These are phyloP conservation scores for Verruconis gallopava DNA, from an alignment of 2,329 filamentous ascomycete genomes.

Conservation along the genomic window DNA sequence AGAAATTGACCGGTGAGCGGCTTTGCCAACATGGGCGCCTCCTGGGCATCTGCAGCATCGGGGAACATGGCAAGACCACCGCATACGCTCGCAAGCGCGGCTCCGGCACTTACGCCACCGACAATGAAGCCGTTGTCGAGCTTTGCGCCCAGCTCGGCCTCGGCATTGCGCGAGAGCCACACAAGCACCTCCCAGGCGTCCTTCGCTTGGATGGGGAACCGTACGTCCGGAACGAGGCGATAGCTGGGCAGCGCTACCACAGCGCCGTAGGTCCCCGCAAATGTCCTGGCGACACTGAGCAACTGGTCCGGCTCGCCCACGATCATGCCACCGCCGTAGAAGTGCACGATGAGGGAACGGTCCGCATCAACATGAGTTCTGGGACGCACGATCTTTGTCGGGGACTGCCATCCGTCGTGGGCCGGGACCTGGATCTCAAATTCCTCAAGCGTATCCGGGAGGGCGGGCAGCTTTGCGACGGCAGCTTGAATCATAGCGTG, in stretches of 20 bases:
- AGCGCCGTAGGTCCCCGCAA: slow-evolving; percentile 24
- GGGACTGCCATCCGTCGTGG: slow-evolving; percentile 2
- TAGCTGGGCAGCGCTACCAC: slow-evolving; percentile 40
- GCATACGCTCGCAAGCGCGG: slow-evolving; percentile 34
- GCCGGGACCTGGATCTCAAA: not conserved
- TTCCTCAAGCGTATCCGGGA: not conserved
- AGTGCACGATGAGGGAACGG: slow-evolving; percentile 19
- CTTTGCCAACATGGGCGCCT: not conserved
- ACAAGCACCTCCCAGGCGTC: slow-evolving; percentile 35
- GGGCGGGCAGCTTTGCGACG: not conserved
- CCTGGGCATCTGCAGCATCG: not conserved
- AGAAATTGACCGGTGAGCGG: slow-evolving; percentile 7
- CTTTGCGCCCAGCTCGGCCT: slow-evolving; percentile 24
- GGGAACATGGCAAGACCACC: slow-evolving; percentile 2
- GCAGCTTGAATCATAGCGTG: not conserved
- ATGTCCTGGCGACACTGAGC: slow-evolving; percentile 27
- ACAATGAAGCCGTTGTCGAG: slow-evolving; percentile 31
- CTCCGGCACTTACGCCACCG: slow-evolving; percentile 38
- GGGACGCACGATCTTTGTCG: slow-evolving; percentile 2
- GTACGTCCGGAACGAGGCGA: slow-evolving; percentile 37
- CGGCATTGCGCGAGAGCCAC: slow-evolving; percentile 25
- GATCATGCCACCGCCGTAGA: slow-evolving; percentile 33
- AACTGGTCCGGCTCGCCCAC: slow-evolving; percentile 32
- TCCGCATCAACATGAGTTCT: not conserved
- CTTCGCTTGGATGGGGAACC: slow-evolving; percentile 35